Percentiles rank a stretch among this genome's conserved stretches.
phyloP scores from a whole-genome alignment of 2,329 filamentous ascomycete species.

The Penicillium sclerotigenum region DNA sequence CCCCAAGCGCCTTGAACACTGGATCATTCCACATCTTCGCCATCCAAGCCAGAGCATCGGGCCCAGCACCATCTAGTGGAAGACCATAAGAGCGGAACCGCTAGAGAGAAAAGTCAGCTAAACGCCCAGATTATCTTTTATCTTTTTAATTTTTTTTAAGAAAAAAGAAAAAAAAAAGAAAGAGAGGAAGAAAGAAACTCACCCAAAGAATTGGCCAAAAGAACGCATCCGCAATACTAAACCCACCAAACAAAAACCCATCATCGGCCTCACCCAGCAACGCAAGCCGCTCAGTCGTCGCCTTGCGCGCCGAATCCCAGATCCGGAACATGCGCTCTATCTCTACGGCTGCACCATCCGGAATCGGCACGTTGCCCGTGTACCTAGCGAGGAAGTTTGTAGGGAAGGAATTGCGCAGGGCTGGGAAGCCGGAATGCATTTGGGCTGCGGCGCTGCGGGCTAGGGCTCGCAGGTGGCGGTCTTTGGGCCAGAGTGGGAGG shows the following conservation, averaged over 20 bases:
- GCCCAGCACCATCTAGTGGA: constrained; percentile 25
- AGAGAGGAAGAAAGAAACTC: not conserved
- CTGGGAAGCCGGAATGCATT: constrained; percentile 36
- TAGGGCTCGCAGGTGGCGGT: constrained; percentile 32
- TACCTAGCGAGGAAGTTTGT: constrained; percentile 34
- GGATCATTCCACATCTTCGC: constrained; percentile 36
- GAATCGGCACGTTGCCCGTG: constrained; percentile 30
- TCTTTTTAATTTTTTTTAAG: not conserved
- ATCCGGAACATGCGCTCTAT: constrained; percentile 25
- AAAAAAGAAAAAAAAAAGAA: too few species aligned
- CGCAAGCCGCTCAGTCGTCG: constrained; percentile 23
- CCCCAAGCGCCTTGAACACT: constrained; percentile 19
- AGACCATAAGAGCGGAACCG: constrained; percentile 35
- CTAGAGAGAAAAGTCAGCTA: constrained; percentile 11
- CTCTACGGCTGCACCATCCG: constrained; percentile 26
- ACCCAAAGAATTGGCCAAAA: constrained; percentile 42
- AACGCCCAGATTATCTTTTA: not conserved
- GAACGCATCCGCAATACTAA: constrained; percentile 40
- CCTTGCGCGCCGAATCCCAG: constrained; percentile 28
- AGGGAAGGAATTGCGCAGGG: constrained; percentile 23
- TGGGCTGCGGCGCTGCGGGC: constrained; percentile 33
- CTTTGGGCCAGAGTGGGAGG: constrained; percentile 31
- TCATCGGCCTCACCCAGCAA: constrained; percentile 28
- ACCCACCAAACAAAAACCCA: constrained; percentile 38
- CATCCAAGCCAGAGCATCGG: constrained; percentile 33